Conservation (phyloP, 1,284 basidiomycete genomes). For the Ustilago nuda region DNA sequence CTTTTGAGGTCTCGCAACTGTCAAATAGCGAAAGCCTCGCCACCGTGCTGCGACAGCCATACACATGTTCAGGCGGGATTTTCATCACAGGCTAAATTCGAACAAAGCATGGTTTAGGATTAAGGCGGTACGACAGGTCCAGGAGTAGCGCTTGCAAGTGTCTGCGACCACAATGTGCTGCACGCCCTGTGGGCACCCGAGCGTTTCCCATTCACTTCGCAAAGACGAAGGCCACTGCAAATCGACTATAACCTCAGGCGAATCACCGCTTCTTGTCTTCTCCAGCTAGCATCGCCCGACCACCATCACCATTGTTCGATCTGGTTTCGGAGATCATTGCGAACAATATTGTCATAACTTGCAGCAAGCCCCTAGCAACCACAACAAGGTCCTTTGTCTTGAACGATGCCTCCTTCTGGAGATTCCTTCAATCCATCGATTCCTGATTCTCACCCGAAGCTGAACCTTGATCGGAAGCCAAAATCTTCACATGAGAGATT, state of each 20-base stretch:
- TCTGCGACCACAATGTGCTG: neutral
- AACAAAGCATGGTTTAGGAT: neutral
- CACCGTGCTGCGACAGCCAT: neutral
- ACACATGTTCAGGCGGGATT: too few relatives aligned
- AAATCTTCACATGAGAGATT: neutral
- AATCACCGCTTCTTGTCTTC: neutral
- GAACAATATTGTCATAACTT: neutral
- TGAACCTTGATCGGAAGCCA: conserved; percentile 2
- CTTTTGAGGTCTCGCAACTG: neutral
- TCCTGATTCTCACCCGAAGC: neutral
- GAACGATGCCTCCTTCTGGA: too few relatives aligned
- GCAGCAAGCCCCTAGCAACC: neutral
- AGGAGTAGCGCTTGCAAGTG: neutral
- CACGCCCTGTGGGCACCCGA: neutral
- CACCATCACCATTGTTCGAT: neutral
- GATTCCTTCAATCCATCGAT: neutral
- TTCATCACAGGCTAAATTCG: too few relatives aligned
- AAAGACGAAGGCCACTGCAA: neutral
- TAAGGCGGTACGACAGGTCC: neutral
- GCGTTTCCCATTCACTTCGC: neutral
- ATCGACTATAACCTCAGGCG: neutral
- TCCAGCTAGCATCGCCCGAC: neutral
- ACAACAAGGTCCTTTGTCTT: too few relatives aligned
- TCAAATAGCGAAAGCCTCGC: neutral
- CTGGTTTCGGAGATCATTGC: neutral